These are phyloP conservation scores for Yarrowia deformans DNA, from an alignment of 805 yeast genomes.

Conservation along the genomic window DNA sequence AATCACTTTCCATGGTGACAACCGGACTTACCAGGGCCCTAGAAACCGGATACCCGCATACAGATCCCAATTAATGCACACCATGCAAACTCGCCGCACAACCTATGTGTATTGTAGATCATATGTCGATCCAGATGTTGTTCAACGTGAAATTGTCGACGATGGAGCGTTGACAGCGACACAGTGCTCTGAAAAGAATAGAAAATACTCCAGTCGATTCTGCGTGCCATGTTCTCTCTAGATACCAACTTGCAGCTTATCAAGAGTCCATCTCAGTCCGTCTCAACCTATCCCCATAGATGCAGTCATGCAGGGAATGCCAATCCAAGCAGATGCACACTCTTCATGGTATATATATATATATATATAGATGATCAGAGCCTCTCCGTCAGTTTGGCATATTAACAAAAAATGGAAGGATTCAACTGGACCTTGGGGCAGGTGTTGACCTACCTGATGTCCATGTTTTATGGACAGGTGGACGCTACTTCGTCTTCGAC, in stretches of 20 bases:
- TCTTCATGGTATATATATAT: not conserved
- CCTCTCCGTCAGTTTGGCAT: not conserved
- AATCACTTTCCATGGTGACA: too few relatives aligned
- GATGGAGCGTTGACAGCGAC: not conserved
- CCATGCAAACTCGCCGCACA: not conserved
- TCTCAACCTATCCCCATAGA: not conserved
- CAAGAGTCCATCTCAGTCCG: too few relatives aligned
- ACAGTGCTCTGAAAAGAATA: not conserved
- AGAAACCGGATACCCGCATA: not conserved
- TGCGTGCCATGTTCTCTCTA: not conserved
- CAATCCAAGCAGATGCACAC: too few relatives aligned
- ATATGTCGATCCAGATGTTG: not conserved
- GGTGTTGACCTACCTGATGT: conserved; percentile 6
- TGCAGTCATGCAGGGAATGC: not conserved
- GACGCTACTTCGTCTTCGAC: conserved; percentile 3
- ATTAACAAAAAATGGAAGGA: not conserved
- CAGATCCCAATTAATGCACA: not conserved
- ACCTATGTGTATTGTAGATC: not conserved
- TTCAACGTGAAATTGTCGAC: not conserved
- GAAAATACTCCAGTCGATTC: not conserved
- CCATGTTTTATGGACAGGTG: conserved; percentile 20
- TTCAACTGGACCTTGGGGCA: conserved; percentile 13
- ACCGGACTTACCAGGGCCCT: too few relatives aligned
- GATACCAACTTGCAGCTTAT: not conserved
- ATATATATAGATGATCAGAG: not conserved